Evolutionary conservation across 768 basidiomycete genomes (phyloP).

Genomic region (Plicaturopsis crispa): DNA sequence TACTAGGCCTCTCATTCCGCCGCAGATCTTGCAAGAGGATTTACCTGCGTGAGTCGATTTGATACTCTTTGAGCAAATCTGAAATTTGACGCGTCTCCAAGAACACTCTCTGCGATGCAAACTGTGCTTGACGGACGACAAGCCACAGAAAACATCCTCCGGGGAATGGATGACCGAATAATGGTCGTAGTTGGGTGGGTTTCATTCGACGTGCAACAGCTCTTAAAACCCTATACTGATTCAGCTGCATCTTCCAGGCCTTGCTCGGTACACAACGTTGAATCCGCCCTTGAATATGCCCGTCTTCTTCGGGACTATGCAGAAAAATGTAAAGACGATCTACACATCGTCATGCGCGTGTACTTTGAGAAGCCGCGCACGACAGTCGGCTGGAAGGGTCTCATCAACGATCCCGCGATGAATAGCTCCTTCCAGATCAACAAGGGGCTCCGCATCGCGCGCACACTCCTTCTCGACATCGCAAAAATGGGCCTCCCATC

Average conservation of each 20-base stretch:
- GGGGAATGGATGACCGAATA: conserved; percentile 86
- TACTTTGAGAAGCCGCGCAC: conserved; percentile 98
- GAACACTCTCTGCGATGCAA: conserved; percentile 74
- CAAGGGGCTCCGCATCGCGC: conserved; percentile 85
- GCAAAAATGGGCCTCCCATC: conserved; percentile 87
- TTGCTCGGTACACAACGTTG: conserved; percentile 89
- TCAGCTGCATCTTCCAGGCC: conserved; percentile 40
- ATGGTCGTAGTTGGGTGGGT: conserved; percentile 85
- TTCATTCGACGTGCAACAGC: neutral
- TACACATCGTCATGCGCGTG: conserved; percentile 95
- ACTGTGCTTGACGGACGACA: conserved; percentile 84
- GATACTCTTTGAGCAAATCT: conserved; percentile 2
- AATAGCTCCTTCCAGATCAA: conserved; percentile 95
- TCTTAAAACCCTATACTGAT: conserved; percentile 1
- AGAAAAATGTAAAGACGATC: conserved; percentile 70
- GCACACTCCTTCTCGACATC: conserved; percentile 80
- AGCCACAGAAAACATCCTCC: conserved; percentile 70
- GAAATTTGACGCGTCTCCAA: conserved; percentile 19
- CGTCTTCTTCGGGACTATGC: conserved; percentile 73
- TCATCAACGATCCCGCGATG: conserved; percentile 96
- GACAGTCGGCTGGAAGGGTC: conserved; percentile 97
- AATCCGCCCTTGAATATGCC: conserved; percentile 85
- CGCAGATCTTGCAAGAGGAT: conserved; percentile 92
- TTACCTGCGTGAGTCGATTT: conserved; percentile 60
- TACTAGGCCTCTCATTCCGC: conserved; percentile 86